Percentiles rank a stretch among this genome's conserved stretches.
phyloP scores from a whole-genome alignment of 768 basidiomycete genomes.

The Lenzites betulinus region DNA sequence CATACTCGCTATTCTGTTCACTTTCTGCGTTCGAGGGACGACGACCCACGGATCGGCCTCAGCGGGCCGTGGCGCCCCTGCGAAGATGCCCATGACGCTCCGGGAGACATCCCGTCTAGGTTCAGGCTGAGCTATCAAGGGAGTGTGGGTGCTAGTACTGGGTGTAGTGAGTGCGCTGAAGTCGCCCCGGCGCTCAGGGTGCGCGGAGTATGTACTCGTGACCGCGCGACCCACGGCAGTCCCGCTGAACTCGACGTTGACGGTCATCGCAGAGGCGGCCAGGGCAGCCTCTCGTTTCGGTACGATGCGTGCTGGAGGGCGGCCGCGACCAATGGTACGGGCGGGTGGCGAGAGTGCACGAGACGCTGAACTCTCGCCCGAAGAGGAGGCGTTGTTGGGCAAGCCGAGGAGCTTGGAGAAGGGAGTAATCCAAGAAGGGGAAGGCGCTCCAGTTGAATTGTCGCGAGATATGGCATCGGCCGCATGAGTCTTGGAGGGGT shows the following conservation, averaged over 20 bases:
- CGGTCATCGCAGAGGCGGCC: conserved; percentile 86
- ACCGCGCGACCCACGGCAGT: conserved; percentile 60
- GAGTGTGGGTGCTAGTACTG: conserved; percentile 2
- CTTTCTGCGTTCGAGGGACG: conserved; percentile 40
- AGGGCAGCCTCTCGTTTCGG: conserved; percentile 86
- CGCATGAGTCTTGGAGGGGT: conserved; percentile 53
- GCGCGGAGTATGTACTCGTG: conserved; percentile 40
- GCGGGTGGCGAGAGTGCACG: conserved; percentile 28
- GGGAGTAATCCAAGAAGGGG: conserved; percentile 75
- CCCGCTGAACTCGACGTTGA: conserved; percentile 94
- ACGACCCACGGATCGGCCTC: conserved; percentile 75
- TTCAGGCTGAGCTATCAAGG: conserved; percentile 16
- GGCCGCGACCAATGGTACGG: conserved; percentile 28
- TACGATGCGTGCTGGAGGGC: conserved; percentile 49
- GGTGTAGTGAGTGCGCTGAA: conserved; percentile 15
- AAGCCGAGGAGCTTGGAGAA: conserved; percentile 77
- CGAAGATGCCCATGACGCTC: conserved; percentile 86
- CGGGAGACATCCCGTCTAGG: conserved; percentile 25
- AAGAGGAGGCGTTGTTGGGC: conserved; percentile 33
- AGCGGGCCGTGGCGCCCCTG: conserved; percentile 67
- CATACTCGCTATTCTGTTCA: conserved; percentile 1
- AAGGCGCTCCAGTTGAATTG: conserved; percentile 29
- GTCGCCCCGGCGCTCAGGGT: conserved; percentile 16
- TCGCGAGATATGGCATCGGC: conserved; percentile 40
- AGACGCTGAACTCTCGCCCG: conserved; percentile 29